Percentiles rank a stretch among this genome's conserved stretches.
phyloP scores from a whole-genome alignment of 2,329 filamentous ascomycete species.

The Alternaria ethzedia region DNA sequence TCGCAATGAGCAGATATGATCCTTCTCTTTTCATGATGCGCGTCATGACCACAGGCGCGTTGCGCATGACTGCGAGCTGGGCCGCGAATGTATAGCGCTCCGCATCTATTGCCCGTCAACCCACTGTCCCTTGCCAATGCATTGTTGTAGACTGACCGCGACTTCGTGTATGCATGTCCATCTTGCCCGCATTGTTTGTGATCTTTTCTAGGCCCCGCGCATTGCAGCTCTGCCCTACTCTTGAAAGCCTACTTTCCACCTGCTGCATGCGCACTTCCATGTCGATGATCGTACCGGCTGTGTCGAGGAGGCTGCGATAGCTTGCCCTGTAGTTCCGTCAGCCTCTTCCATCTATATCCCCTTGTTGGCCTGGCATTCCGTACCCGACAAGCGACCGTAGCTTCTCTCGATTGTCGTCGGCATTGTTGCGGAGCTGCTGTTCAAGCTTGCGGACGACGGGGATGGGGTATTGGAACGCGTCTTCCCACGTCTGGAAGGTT shows the following conservation, averaged over 20 bases:
- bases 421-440: conserved; percentile 67
- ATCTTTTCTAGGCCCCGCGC: conserved; percentile 72
- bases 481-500: conserved; percentile 66
- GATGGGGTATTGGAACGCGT: conserved; percentile 71
- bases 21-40: conserved; percentile 59
- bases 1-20: conserved; percentile 66
- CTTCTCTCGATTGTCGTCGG: conserved; percentile 69
- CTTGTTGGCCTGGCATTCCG: conserved; percentile 17
- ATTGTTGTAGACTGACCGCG: conserved; percentile 43
- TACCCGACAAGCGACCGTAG: conserved; percentile 71
- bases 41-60: conserved; percentile 60
- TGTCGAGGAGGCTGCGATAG: conserved; percentile 89
- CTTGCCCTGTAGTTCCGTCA: conserved; percentile 57
- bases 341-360: neutral
- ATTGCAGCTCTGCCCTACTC: conserved; percentile 79
- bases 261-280: conserved; percentile 81
- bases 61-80: conserved; percentile 64
- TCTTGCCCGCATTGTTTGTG: conserved; percentile 61
- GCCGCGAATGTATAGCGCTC: conserved; percentile 58
- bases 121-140: conserved; percentile 3
- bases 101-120: conserved; percentile 45
- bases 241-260: conserved; percentile 73
- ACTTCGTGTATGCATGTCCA: conserved; percentile 52
- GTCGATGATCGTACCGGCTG: conserved; percentile 89
- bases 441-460: conserved; percentile 68